Evolutionary conservation across 805 yeast species (phyloP), one percentile per base, ranked within the genome.

Genomic region (Cyberlindnera americana): DNA sequence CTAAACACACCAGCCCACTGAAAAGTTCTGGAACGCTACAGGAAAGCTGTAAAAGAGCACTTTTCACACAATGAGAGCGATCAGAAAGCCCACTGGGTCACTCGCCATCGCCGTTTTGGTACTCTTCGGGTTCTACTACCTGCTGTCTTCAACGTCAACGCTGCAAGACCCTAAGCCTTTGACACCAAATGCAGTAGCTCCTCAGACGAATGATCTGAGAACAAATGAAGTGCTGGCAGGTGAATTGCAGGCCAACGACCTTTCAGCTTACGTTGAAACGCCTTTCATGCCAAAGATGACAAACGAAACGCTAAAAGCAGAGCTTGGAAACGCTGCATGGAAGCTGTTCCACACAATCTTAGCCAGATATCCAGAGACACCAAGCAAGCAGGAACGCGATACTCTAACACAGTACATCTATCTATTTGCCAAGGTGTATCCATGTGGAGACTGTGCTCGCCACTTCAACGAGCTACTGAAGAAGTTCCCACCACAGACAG

Each of bases 381-480:
- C 99, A 15, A 63, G 81, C 1, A 50, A 56, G 3, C 73, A 71
- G 32, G 89, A 91, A 54, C 71, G 78, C 37, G 59, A 68, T 22
- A 83, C 91, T 19, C 66, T 93, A 34, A 54, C 63, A 14, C 73
- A 67, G 42, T 93, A 80, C 59, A 72, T 93, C 16, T 64, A 76
- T 17, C 66, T 86, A 25, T 93, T 90, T 65, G 89, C 93, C 1
- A 87, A 90, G 53, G 91, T 93, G 9, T 93, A 93, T 49, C 99
- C 99, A 0, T 91, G 98, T 64, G 95, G 95, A 4, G 97, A 91
- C 59, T 93, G 98, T 64, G 97, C 99, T 0, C 70, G 86, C 48
- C 98, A 93, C 61, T 93, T 93, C 61, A 83, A 75, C 48, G 64
- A 75, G 56, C 64, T 91, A 48, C 63, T 93, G 41, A 56, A 67